Evolutionary conservation across 139 green algal species (phyloP), one percentile per base, ranked within the genome.

Genomic region (Desmodesmus armatus): DNA sequence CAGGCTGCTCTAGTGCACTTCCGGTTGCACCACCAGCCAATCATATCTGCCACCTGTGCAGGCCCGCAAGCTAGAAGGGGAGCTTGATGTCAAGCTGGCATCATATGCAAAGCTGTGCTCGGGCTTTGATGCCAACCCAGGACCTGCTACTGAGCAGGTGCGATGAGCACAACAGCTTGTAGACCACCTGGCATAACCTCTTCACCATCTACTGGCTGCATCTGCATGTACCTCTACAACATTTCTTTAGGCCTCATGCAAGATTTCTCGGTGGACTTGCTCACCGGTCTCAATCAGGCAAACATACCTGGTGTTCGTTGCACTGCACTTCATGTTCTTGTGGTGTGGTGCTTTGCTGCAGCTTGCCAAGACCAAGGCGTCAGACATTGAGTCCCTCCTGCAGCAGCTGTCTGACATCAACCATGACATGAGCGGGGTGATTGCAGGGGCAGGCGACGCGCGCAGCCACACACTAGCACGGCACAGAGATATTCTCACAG

Each of bases 401-500:
- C 86, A 94, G 41, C 88, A 92, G 72, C 89, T 98, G 49, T 90
- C 89, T 35, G 94, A 98, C 72, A 80, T 96, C 1, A 98, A 98
- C 73, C 91, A 95, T 60, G 88, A 91, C 41, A 82, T 96, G 3
- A 89, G 87, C 33, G 87, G 82, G 44, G 83, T 91, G 19, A 78
- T 96, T 1, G 89, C 85, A 21, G 91, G 82, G 13, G 69, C 62
- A 37, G 75, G 51, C 9, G 96, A 98, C 73, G 76, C 93, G 2
- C 89, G 96, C 1, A 88, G 91, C 7, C 96, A 98, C 88, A 98
- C 92, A n/a, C 87, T 99, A 6, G 94, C 95, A 0, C 87, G 97
- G 55, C 97, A 99, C 90, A 88, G 94, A 21, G 97, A 99, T 87
- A 98, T 99, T 35, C 87, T 99, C 35, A 92, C 96, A 21, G 96